Base-by-base conservation (phyloP, 805 yeast species). In the Ogataea ramenticola region DNA sequence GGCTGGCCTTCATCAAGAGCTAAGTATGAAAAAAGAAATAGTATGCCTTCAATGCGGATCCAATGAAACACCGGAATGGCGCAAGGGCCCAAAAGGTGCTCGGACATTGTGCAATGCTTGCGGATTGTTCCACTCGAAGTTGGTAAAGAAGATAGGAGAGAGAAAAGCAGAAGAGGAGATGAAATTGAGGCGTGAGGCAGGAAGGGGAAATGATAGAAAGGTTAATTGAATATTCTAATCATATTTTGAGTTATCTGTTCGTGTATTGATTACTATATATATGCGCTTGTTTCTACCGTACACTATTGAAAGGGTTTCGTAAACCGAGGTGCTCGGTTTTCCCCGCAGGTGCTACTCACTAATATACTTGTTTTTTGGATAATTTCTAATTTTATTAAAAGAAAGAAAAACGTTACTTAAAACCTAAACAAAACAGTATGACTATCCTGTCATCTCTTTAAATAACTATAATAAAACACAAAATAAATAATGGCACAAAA, bases 71-170 rank as follows among this genome's bases (percentile, higher is more conserved):
- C 96, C 96, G 0, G 96, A 90, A 61, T 89, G 97, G 97, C 72
- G 97, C 57, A 71, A 83, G 48, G 97, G 96, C 0, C 96, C 96
- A 1, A 74, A 77, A 45, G 95, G 96, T 0, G 77, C 81, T 4
- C 73, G 87, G 53, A 84, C 91, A 0, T 68, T 89, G 46, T 89
- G 97, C 64, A 89, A 89, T 61, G 96, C 97, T 0, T 90, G 97
- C 65, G 97, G 97, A 0, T 66, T 90, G 40, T 84, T 80, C 54
- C 82, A 74, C 56, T 71, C 83, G 15, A 84, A 84, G 55, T 56
- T 84, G 44, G 65, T 71, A 4, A 80, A 71, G 50, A 73, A 67
- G 47, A 60, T 66, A 47, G 80, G 80, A 1, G 42, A 50, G 3
- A 62, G 61, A 5, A 66, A 56, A 27, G 80, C 80, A 6, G 68